Percentiles rank a stretch among this genome's conserved stretches.
Evolutionary conservation across 2,329 filamentous ascomycete genomes (phyloP).

Genomic region (Nemania sp.): DNA sequence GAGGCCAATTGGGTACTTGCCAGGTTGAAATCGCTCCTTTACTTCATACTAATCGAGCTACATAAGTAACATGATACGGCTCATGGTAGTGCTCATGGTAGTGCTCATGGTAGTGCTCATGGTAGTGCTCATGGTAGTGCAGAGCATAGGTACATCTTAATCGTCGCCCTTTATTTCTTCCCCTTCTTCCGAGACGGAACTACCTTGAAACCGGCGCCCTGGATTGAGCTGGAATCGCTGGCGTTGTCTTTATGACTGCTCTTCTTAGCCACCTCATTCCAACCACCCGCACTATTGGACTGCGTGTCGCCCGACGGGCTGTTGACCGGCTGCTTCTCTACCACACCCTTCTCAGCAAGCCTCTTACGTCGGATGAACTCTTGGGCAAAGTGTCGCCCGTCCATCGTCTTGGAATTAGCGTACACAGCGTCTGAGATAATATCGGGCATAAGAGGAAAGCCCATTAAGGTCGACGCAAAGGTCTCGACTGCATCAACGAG

Average conservation of each 20-base stretch:
- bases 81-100: too few species aligned
- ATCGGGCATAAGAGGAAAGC: conserved; percentile 79
- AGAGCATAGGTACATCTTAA: too few species aligned
- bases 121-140: background rate
- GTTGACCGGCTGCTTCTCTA: conserved; percentile 76
- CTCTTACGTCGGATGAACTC: conserved; percentile 95
- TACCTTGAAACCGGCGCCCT: conserved; percentile 83
- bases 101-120: too few species aligned
- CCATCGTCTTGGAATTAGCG: conserved; percentile 85
- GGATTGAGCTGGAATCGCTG: conserved; percentile 57
- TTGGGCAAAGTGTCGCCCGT: conserved; percentile 91
- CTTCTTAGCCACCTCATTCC: conserved; percentile 99
- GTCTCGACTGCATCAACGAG: conserved; percentile 71
- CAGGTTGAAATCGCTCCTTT: too few species aligned
- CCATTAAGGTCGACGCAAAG: conserved; percentile 81
- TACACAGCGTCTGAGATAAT: conserved; percentile 94
- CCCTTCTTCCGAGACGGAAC: conserved; percentile 94
- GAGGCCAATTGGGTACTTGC: too few species aligned
- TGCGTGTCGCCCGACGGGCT: conserved; percentile 58
- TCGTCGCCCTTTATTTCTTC: conserved; percentile 72
- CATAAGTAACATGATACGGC: too few species aligned
- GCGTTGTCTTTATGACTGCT: conserved; percentile 66
- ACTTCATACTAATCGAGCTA: too few species aligned
- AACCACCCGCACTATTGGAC: conserved; percentile 70
- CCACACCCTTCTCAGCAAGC: conserved; percentile 89